Base-by-base conservation (phyloP, 2,329 filamentous ascomycete species). In the Sporothrix variecibatus region DNA sequence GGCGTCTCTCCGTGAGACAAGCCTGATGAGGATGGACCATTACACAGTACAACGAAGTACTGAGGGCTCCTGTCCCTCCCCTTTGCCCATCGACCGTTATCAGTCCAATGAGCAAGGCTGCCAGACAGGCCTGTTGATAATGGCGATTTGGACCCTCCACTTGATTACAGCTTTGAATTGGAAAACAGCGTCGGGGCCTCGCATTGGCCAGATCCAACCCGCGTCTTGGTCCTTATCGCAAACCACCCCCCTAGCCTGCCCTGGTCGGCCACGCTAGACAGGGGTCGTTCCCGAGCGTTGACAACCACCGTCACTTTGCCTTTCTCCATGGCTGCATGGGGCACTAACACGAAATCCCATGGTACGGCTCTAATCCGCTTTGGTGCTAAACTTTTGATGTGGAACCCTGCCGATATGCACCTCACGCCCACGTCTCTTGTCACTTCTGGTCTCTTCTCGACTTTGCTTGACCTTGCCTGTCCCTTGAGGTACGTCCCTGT, bases 161-260 rank as follows among this genome's bases (percentile, higher is more conserved):
- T 23, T 20, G 72, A 75, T 76, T 76, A 76, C 75, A 68, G 71
- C 74, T 75, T 74, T 49, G 71, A 76, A 76, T 76, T 75, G 74
- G 72, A 74, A 74, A 76, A 73, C 49, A 28, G 28, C 49, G 49
- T 26, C 38, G 68, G 2, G 53, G 17, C 64, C 34, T 74, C n/a
- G 68, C 60, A 74, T 74, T 74, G 73, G 72, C 28, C 60, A 71
- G 58, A 43, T 53, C 65, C n/a, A 40, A 4, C 15, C 9, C n/a
- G 34, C 15, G n/a, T 60, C 26, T 43, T 20, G 15, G 40, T 67
- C 60, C 68, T 68, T 72, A 64, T 74, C 68, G 51, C 62, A 73
- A 49, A 68, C 71, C 62, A 58, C 6, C 43, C 53, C 53, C 31
- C 38, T 49, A 46, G 38, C n/a, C 53, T 56, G 34, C 49, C 62